Percentiles rank a stretch among this genome's conserved stretches.
Conservation (phyloP, 306 rosid genomes). For the Crataegus laevigata region DNA sequence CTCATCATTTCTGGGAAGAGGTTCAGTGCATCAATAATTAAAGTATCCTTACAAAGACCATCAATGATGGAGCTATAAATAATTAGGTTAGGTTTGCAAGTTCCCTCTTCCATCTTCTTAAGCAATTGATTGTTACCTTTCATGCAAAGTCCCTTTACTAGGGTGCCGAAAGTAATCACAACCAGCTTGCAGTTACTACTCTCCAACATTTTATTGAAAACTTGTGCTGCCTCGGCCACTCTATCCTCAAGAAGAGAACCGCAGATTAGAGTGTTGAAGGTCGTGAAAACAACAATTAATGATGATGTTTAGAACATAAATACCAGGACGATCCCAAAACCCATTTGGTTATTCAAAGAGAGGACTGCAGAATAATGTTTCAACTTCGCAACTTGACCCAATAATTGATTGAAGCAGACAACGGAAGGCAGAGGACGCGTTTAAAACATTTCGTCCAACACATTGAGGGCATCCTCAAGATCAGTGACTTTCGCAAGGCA, state of each 20-base stretch:
- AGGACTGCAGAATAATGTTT: background rate
- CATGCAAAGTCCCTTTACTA: background rate
- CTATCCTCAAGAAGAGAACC: background rate
- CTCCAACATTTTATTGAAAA: background rate
- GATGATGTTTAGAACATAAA: background rate
- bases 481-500: no score
- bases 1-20: background rate
- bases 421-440: no score
- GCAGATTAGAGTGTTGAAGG: background rate
- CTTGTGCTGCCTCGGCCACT: background rate
- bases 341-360: background rate
- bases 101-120: constrained; percentile 12
- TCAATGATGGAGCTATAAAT: constrained; percentile 22
- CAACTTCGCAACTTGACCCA: background rate
- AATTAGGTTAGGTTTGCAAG: background rate
- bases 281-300: background rate
- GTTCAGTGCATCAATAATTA: background rate
- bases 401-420: background rate
- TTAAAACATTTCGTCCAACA: no score
- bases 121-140: background rate
- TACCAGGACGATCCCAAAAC: background rate
- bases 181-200: background rate
- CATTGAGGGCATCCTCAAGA: no score
- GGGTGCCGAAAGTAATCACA: background rate
- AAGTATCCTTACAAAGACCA: constrained; percentile 7